phyloP scores from a whole-genome alignment of 805 yeast genomes.

The Pichia heedii region DNA sequence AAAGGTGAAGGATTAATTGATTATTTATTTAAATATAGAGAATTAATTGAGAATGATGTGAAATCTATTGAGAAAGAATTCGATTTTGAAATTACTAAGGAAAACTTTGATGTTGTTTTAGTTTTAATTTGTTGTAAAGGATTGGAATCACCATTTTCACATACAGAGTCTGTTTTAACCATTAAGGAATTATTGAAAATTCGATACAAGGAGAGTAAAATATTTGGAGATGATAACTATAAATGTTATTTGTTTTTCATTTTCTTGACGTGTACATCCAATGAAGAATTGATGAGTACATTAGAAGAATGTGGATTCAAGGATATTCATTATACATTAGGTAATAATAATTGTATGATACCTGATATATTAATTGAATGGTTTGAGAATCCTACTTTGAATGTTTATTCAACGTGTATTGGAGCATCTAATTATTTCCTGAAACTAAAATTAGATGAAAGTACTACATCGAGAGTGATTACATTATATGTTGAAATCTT shows the following conservation, averaged over 20 bases:
- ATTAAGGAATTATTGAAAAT: constrained; percentile 35
- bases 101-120: constrained; percentile 45
- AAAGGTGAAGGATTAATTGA: constrained; percentile 23
- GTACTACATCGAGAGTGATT: constrained; percentile 18
- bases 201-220: constrained; percentile 29
- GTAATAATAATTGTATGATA: constrained; percentile 28
- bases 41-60: constrained; percentile 34
- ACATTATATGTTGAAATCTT: constrained; percentile 12
- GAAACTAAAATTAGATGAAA: constrained; percentile 18
- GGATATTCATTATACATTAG: constrained; percentile 23
- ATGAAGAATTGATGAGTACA: constrained; percentile 26
- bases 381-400: constrained; percentile 7
- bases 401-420: constrained; percentile 13
- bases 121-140: constrained; percentile 46
- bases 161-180: constrained; percentile 38
- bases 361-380: constrained; percentile 26
- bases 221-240: constrained; percentile 7
- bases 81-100: constrained; percentile 30
- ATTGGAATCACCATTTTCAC: constrained; percentile 46
- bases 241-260: constrained; percentile 24
- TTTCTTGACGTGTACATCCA: constrained; percentile 29
- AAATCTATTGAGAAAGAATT: constrained; percentile 34
- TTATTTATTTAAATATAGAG: constrained; percentile 24
- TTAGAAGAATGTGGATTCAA: constrained; percentile 28
- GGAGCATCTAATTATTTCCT: constrained; percentile 16